Percentiles rank a stretch among this genome's conserved stretches.
Conservation (phyloP, 805 yeast species). For the Ogataea pignaliae region DNA sequence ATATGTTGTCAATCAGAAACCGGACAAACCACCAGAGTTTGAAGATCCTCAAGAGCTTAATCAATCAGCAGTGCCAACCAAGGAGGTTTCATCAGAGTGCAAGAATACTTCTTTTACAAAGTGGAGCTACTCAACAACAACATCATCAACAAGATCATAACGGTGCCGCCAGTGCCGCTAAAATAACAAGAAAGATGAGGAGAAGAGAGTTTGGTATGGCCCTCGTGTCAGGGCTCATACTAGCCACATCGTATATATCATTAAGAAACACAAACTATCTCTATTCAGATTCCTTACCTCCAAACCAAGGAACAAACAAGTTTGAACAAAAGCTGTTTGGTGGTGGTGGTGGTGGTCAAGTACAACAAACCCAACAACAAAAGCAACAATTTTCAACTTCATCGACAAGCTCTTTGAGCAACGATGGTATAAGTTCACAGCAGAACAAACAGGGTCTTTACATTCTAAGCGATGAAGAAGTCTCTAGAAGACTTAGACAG, state of each 20-base stretch:
- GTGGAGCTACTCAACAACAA: slow-evolving; percentile 1
- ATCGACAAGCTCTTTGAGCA: slow-evolving; percentile 35
- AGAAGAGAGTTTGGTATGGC: slow-evolving; percentile 28
- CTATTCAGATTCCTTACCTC: slow-evolving; percentile 26
- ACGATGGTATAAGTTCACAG: slow-evolving; percentile 34
- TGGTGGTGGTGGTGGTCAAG: slow-evolving; percentile 3
- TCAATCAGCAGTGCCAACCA: slow-evolving; percentile 9
- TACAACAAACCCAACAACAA: not conserved
- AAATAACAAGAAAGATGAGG: slow-evolving; percentile 21
- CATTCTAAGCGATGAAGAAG: slow-evolving; percentile 63
- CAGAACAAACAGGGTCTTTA: slow-evolving; percentile 50
- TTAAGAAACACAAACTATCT: slow-evolving; percentile 22
- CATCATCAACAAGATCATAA: slow-evolving; percentile 4
- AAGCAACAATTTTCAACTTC: slow-evolving; percentile 37
- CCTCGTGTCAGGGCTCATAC: slow-evolving; percentile 28
- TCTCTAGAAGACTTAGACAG: slow-evolving; percentile 61
- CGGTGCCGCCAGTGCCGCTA: slow-evolving; percentile 5
- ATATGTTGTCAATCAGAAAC: slow-evolving; percentile 14
- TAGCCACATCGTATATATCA: slow-evolving; percentile 32
- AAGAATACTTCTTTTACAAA: not conserved
- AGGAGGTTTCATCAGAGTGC: slow-evolving; percentile 13
- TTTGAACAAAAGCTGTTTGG: slow-evolving; percentile 8
- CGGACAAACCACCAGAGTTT: slow-evolving; percentile 12
- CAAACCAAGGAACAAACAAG: slow-evolving; percentile 8
- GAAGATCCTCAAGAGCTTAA: slow-evolving; percentile 6